Evolutionary conservation across 345 rosid genomes (phyloP).

Genomic region (Fremontodendron californicum): DNA sequence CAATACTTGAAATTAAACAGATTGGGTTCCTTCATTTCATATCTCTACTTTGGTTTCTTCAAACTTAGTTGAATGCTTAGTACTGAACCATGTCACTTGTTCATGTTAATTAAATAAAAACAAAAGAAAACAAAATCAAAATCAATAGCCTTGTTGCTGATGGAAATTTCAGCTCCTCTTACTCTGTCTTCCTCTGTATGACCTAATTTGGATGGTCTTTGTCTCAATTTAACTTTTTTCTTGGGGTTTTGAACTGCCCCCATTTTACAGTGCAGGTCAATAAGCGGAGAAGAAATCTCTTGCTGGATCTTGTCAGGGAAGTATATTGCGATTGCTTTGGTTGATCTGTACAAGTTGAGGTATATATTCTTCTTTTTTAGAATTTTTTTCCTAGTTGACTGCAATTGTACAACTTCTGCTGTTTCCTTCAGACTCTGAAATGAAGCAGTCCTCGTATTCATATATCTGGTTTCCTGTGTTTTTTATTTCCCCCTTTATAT

Average conservation of each 20-base stretch:
- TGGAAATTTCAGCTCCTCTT: background rate
- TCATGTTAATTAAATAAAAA: background rate
- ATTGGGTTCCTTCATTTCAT: slow-evolving; percentile 1
- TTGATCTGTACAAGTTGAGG: slow-evolving; percentile 88
- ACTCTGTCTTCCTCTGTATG: background rate
- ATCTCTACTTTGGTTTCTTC: background rate
- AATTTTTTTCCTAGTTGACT: slow-evolving; percentile 11
- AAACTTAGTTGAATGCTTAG: background rate
- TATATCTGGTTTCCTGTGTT: background rate
- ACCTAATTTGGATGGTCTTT: background rate
- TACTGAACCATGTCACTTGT: background rate
- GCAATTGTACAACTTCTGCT: background rate
- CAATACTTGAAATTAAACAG: background rate
- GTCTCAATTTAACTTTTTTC: background rate
- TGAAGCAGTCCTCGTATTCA: background rate
- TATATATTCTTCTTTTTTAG: slow-evolving; percentile 18
- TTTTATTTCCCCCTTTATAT: background rate
- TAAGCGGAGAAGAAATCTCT: slow-evolving; percentile 63
- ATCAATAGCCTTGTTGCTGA: background rate
- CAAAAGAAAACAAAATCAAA: too few relatives aligned
- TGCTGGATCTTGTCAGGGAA: slow-evolving; percentile 71
- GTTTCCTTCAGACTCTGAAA: slow-evolving; percentile 1
- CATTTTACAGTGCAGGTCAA: slow-evolving; percentile 84
- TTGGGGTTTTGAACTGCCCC: slow-evolving; percentile 29
- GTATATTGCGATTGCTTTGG: slow-evolving; percentile 81